A percentile compares a stretch with the other conserved stretches of the same genome.
Evolutionary conservation across 1,139 yeast genomes (phyloP).

Genomic region (Kodamaea fungicola): DNA sequence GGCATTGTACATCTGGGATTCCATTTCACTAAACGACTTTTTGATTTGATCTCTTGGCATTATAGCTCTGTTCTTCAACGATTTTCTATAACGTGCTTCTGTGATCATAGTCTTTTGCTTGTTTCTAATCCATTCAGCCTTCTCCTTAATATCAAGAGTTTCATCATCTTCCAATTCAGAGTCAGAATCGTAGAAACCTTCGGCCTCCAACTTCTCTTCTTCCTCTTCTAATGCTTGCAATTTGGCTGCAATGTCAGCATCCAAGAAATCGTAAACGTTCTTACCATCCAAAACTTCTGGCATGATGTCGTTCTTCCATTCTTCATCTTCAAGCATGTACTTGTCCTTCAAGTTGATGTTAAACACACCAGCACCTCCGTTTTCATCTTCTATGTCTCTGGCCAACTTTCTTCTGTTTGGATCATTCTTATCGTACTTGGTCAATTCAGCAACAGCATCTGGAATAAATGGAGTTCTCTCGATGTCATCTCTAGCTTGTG

Average conservation of each 20-base stretch:
- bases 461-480: constrained; percentile 82
- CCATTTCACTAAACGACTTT: constrained; percentile 77
- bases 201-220: constrained; percentile 87
- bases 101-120: constrained; percentile 91
- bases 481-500: constrained; percentile 82
- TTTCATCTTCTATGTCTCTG: constrained; percentile 85
- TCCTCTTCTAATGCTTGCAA: constrained; percentile 94
- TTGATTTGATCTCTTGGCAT: constrained; percentile 90
- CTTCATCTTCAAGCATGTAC: constrained; percentile 88
- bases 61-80: constrained; percentile 80
- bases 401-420: constrained; percentile 81
- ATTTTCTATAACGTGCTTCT: constrained; percentile 84
- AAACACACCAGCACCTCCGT: constrained; percentile 98
- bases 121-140: constrained; percentile 94
- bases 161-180: constrained; percentile 69
- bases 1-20: constrained; percentile 79
- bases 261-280: constrained; percentile 95
- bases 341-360: constrained; percentile 90
- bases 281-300: constrained; percentile 96
- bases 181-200: constrained; percentile 95
- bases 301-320: constrained; percentile 96
- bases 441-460: constrained; percentile 55
- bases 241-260: constrained; percentile 90
- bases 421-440: constrained; percentile 73
- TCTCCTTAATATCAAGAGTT: constrained; percentile 68